Conservation (phyloP, 306 rosid genomes). For the Acacia crassicarpa region DNA sequence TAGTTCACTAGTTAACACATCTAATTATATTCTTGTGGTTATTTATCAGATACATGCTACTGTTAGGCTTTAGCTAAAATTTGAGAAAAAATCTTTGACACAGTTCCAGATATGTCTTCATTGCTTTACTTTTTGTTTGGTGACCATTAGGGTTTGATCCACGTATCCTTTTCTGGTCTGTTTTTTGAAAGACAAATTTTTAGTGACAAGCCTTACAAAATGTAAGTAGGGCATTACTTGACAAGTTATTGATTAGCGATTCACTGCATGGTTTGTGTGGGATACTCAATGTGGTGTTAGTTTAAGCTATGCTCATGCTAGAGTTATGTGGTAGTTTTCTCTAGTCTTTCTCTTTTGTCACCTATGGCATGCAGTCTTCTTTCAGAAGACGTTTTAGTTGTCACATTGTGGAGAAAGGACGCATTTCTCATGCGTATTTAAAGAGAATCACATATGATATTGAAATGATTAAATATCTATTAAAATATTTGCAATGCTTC, state of each 20-base stretch:
- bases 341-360: slow-evolving; percentile 17
- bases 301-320: slow-evolving; percentile 21
- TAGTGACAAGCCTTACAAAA: slow-evolving; percentile 6
- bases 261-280: neutral
- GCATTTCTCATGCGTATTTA: slow-evolving; percentile 1
- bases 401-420: slow-evolving; percentile 12
- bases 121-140: slow-evolving; percentile 11
- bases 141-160: neutral
- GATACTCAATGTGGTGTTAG: neutral
- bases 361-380: slow-evolving; percentile 14
- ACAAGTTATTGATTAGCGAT: slow-evolving; percentile 18
- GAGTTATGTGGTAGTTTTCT: slow-evolving; percentile 12
- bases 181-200: neutral
- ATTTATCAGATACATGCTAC: neutral
- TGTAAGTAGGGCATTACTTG: slow-evolving; percentile 13
- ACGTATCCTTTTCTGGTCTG: neutral
- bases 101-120: neutral
- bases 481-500: slow-evolving; percentile 22
- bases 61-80: slow-evolving; percentile 4
- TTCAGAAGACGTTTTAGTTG: neutral
- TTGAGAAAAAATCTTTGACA: neutral
- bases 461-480: slow-evolving; percentile 20
- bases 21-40: slow-evolving; percentile 15
- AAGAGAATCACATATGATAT: slow-evolving; percentile 4
- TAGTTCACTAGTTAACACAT: slow-evolving; percentile 10